phyloP scores from a whole-genome alignment of 371 early-diverging fungal species.

The Circinella umbellata region DNA sequence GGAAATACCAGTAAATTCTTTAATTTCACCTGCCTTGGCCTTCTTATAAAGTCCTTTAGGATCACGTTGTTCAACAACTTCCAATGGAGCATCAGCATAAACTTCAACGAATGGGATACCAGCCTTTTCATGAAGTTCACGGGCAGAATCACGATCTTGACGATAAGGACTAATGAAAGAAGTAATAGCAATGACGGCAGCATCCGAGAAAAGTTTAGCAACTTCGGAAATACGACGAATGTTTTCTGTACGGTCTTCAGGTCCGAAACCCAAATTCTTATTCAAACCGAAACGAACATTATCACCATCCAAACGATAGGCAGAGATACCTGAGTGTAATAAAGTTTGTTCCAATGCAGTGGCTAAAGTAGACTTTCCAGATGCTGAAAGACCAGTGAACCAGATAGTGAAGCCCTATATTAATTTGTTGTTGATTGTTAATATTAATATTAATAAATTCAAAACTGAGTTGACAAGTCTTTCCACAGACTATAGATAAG shows the following conservation, averaged over 20 bases:
- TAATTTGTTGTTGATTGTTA: slow-evolving; percentile 1
- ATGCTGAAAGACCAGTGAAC: slow-evolving; percentile 95
- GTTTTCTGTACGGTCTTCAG: slow-evolving; percentile 91
- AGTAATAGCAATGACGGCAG: slow-evolving; percentile 81
- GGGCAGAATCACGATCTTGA: slow-evolving; percentile 82
- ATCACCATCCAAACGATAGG: slow-evolving; percentile 95
- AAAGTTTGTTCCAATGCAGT: slow-evolving; percentile 88
- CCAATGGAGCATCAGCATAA: slow-evolving; percentile 86
- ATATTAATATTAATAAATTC: not conserved
- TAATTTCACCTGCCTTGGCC: slow-evolving; percentile 91
- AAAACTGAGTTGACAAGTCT: too few relatives aligned
- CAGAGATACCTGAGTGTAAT: slow-evolving; percentile 69
- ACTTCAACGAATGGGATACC: slow-evolving; percentile 85
- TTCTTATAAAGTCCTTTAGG: slow-evolving; percentile 97
- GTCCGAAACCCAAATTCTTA: slow-evolving; percentile 91
- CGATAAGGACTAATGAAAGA: slow-evolving; percentile 92
- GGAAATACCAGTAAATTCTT: slow-evolving; percentile 93
- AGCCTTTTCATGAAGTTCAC: slow-evolving; percentile 77
- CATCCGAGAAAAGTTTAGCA: slow-evolving; percentile 89
- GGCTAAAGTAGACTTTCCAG: slow-evolving; percentile 93
- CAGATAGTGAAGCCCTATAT: slow-evolving; percentile 84
- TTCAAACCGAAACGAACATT: slow-evolving; percentile 95
- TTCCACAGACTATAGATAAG: too few relatives aligned
- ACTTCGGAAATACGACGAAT: slow-evolving; percentile 93
- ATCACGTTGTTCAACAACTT: slow-evolving; percentile 89